Evolutionary conservation across 768 basidiomycete species (phyloP), one percentile per base, ranked within the genome.

Genomic region (Leccinum subtestaceum): DNA sequence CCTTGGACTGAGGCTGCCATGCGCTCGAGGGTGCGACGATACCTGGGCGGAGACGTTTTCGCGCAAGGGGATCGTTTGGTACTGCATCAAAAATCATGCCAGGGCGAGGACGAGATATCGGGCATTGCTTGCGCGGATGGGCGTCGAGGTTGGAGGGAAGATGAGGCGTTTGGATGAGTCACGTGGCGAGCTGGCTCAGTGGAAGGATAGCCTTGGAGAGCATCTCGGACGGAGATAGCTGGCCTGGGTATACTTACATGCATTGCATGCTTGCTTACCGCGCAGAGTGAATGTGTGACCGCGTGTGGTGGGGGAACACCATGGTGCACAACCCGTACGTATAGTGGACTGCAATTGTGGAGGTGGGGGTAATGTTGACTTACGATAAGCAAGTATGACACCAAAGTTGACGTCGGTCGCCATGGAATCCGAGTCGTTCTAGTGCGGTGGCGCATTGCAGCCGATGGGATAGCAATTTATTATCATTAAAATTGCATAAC

Each of bases 121-220:
- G 2, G 62, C 55, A 10, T 68, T 62, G 71, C 52, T 66, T 2
- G 31, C 53, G 2, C 57, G 49, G 17, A 69, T 60, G 61, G 52
- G 46, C 2, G 21, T 80, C 2, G 67, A 61, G 11, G 38, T 55
- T 0, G 78, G 78, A 8, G 71, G 65, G 21, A 72, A 74, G 47
- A 82, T 84, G 82, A 69, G 75, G 31, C 73, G 81, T 52, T 63
- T 85, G 27, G 79, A 82, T 1, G 84, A 84, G 12, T 85, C 81
- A 76, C 78, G 79, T 8, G 61, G 63, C 1, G 79, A 81, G 45
- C 60, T 80, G 54, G 68, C 63, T 15, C 59, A 45, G 7, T 85
- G 84, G 84, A 71, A 63, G 53, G 58, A 43, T 8, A 8, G 15
- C 2, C 47, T 71, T 1, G 67, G 69, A 23, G 40, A 46, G 32